phyloP scores from a whole-genome alignment of 164 flowering plant genomes.

The Euptelea pleiosperma region DNA sequence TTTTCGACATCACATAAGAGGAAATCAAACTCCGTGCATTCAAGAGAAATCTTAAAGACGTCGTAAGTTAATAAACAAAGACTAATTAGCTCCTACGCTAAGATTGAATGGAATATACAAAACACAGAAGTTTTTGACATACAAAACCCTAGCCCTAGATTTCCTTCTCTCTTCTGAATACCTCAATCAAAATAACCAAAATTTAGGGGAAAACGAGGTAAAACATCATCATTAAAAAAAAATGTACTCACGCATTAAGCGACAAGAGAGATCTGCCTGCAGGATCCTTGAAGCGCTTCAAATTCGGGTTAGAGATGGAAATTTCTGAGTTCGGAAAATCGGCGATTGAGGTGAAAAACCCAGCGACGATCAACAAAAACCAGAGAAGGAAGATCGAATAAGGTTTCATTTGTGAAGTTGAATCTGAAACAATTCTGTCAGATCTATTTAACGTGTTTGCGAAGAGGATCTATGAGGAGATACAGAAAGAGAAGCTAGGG shows the following conservation, averaged over 20 bases:
- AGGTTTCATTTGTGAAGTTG: conserved; percentile 3
- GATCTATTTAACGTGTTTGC: not conserved
- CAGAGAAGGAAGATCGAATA: conserved; percentile 1
- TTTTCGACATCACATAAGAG: too few species aligned
- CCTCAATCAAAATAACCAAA: too few species aligned
- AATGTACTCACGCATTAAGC: conserved; percentile 3
- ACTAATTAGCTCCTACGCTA: too few species aligned
- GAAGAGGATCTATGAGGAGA: not conserved
- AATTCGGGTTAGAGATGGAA: not conserved
- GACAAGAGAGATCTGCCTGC: not conserved
- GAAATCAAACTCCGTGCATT: too few species aligned
- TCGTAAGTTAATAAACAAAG: too few species aligned
- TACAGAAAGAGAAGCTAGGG: not conserved
- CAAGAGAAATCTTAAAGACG: too few species aligned
- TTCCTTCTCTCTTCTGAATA: too few species aligned
- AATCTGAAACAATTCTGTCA: not conserved
- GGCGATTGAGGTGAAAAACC: not conserved
- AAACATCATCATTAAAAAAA: too few species aligned
- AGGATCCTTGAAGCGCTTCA: not conserved
- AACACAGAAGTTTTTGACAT: too few species aligned
- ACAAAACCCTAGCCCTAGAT: too few species aligned
- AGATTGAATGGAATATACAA: too few species aligned
- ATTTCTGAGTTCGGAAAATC: not conserved
- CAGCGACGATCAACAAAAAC: not conserved
- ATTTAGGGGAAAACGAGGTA: too few species aligned